Base-by-base conservation (phyloP, 2,329 filamentous ascomycete species). In the Colletotrichum sp. region DNA sequence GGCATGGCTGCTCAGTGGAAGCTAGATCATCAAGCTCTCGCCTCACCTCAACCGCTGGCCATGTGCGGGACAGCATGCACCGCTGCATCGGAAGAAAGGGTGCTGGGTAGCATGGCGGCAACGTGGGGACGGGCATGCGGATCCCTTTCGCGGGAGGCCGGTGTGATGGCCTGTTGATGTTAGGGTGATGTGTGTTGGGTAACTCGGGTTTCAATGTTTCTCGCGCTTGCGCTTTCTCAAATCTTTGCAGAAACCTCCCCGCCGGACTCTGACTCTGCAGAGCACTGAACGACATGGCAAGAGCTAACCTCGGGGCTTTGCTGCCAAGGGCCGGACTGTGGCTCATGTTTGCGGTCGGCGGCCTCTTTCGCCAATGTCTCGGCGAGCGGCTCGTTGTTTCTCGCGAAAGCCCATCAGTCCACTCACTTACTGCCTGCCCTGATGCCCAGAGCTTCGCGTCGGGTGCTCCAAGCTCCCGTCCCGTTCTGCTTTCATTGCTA, bases 281-380 rank as follows among this genome's bases (percentile, higher is more conserved):
- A 13, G 67, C 21, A 55, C 18, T 26, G 24, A 16, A 13, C 44
- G 39, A 44, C 52, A 65, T 32, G 64, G 13, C 13, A 52, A 34
- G 26, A 30, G 64, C 64, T 55, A 24, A 28, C 68, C 60, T 62
- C 28, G n/a, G 44, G 44, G 44, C 44, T 52, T 21, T 52, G 44
- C 34, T 67, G 72, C 72, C 72, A 75, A 75, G 72, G 49, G 18
- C 32, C 62, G 68, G 52, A 63, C 62, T 67, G 72, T 75, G 72
- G 68, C 72, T 75, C 72, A 67, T 62, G 49, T 59, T 65, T 36
- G 55, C 62, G n/a, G 60, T 28, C 26, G 72, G 72, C 72, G 68
- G 72, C 72, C 72, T 72, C 72, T 30, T 55, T 60, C 18, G 34
- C 57, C 36, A 70, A 30, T 72, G 72, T 72, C 68, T 75, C 72